A percentile compares a stretch with the other conserved stretches of the same genome.
Evolutionary conservation across 306 rosid species (phyloP).

Genomic region (Cucumis hystrix): DNA sequence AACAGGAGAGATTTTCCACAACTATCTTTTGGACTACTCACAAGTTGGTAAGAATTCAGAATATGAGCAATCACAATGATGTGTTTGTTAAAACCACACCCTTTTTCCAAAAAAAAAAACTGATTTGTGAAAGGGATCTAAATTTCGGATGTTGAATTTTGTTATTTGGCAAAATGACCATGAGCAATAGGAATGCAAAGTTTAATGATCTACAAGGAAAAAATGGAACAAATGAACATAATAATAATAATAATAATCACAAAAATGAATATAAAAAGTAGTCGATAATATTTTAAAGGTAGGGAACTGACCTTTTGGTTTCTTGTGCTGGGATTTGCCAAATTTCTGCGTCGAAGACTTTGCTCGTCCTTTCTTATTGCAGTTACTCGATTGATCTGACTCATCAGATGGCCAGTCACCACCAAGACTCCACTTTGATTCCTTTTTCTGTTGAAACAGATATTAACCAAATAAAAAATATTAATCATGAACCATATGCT

Average conservation of each 20-base stretch:
- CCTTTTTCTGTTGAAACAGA: constrained; percentile 26
- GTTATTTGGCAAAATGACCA: background rate
- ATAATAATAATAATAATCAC: background rate
- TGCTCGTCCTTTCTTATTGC: constrained; percentile 27
- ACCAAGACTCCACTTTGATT: constrained; percentile 20
- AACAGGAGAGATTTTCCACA: background rate
- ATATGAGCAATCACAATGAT: background rate
- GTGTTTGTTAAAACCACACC: background rate
- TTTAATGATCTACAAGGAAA: background rate
- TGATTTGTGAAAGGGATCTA: background rate
- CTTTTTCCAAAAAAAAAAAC: background rate
- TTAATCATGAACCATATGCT: background rate
- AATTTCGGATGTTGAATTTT: background rate
- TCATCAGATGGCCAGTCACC: constrained; percentile 9
- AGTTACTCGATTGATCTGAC: constrained; percentile 21
- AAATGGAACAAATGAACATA: background rate
- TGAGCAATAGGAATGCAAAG: background rate
- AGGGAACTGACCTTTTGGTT: constrained; percentile 33
- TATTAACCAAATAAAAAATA: background rate
- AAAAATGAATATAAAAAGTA: background rate
- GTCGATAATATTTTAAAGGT: background rate
- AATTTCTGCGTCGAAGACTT: constrained; percentile 22
- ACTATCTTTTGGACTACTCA: no score
- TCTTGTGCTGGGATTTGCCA: constrained; percentile 40
- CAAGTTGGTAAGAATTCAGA: background rate